Base-by-base conservation (phyloP, 768 basidiomycete species). In the Floccularia luteovirens region DNA sequence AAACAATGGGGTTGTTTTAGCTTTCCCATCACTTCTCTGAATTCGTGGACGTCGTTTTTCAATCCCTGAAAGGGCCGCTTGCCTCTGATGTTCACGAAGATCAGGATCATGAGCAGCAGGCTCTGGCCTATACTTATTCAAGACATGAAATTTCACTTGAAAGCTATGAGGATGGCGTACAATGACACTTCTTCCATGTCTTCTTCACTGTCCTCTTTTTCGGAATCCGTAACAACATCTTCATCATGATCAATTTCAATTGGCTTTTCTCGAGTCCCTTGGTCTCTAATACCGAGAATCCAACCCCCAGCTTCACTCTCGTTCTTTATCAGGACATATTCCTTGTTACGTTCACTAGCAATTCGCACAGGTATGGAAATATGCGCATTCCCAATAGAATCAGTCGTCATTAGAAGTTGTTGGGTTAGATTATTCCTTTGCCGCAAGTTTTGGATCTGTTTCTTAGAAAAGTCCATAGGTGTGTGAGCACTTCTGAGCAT, bases 251-350 rank as follows among this genome's bases (percentile, higher is more conserved):
- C 90, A 41, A 97, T 75, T 39, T 81, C 74, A 43, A 97, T 97
- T 4, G 93, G 93, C 48, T 89, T 90, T 36, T 78, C 71, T 43
- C 69, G 71, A 5, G 85, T 89, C 13, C 93, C 91, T 38, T 46
- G 52, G n/a, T 87, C 90, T 35, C 87, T 72, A 30, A 97, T 82
- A 3, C 94, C 94, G 13, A 99, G 66, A 28, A 93, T 79, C 94
- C 96, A 99, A 1, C 96, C 96, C 2, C 93, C 92, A 16, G 75
- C 80, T 12, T 64, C 77, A 24, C 83, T 82, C 46, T 90, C 81
- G 51, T 96, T 94, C 66, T 94, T 94, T 43, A 98, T 71, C 43
- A 99, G 69, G n/a, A 97, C 69, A 59, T 99, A 99, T 57, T 96
- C 82, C 56, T 79, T 82, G 53, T 98, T 97, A 45, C 93, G 68